Base-by-base conservation (phyloP, 345 rosid species). In the Erysimum cheiranthoides region DNA sequence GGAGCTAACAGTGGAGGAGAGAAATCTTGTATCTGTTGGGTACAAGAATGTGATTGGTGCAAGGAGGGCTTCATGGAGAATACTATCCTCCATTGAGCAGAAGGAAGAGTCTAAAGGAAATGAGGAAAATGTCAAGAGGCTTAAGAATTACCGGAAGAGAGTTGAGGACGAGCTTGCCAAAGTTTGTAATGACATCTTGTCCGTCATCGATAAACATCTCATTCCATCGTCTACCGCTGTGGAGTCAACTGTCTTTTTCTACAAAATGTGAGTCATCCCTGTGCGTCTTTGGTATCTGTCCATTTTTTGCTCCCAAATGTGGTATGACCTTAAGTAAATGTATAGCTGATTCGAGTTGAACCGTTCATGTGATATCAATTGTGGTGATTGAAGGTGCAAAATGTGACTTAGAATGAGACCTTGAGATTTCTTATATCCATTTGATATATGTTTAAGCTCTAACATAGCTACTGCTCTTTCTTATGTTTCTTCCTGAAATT, bases 41-140 rank as follows among this genome's bases (percentile, higher is more conserved):
- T 89, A 84, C 82, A 89, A 89, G 86, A 85, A 89, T 73, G 89
- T 86, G 78, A 82, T 89, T 17, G 93, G 93, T 3, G 85, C 88
- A 0, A 79, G 90, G 67, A 79, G 93, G 65, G 90, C 93, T 7
- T 86, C 89, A 3, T 86, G 89, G 93, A 74, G 93, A 66, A 86
- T 88, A 35, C 64, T 88, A 31, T 88, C 89, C 2, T 85, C 93
- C 34, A 84, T 88, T 6, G 93, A 86, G 80, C 90, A 85, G 83
- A 88, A 88, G 77, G 93, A 86, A 76, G 90, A 81, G 50, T 77
- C 86, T 0, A 86, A 79, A 52, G 90, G 90, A 17, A 84, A 82
- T 32, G 86, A 86, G 11, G 70, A 46, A 6, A 81, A 82, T 49
- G 90, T 75, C 38, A 82, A 79, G 80, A 67, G 84, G 81, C 84